Conservation (phyloP, 2,329 filamentous ascomycete species). For the Claviceps sp. region DNA sequence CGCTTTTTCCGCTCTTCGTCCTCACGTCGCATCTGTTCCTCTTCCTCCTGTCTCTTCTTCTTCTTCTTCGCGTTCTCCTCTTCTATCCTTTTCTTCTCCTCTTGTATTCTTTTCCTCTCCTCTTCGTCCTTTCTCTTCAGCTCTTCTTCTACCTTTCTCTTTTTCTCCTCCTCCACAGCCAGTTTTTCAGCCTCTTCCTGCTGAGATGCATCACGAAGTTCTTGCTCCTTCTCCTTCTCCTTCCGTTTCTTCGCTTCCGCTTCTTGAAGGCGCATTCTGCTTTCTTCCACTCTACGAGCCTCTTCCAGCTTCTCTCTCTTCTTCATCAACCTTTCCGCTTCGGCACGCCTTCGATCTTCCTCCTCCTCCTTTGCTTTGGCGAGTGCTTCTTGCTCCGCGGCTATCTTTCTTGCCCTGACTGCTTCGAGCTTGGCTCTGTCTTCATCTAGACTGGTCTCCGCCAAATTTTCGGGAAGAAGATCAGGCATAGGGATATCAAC, state of each 20-base stretch:
- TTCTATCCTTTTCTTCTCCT: conserved; percentile 21
- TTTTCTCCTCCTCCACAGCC: conserved; percentile 26
- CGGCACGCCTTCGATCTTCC: conserved; percentile 18
- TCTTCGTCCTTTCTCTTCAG: conserved; percentile 28
- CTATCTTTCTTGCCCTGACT: conserved; percentile 18
- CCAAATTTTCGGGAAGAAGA: conserved; percentile 19
- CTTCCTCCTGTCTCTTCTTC: conserved; percentile 9
- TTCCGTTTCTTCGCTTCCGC: conserved; percentile 24
- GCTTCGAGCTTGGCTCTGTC: conserved; percentile 11
- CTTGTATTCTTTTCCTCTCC: conserved; percentile 22
- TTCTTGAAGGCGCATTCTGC: conserved; percentile 16
- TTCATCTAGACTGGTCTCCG: conserved; percentile 10
- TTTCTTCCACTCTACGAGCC: conserved; percentile 18
- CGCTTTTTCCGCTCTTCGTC: conserved; percentile 29
- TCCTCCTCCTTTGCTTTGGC: conserved; percentile 10
- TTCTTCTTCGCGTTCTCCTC: background rate
- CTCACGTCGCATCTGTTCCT: conserved; percentile 25
- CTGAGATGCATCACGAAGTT: conserved; percentile 20
- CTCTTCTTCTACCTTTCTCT: conserved; percentile 33
- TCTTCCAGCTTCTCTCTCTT: conserved; percentile 16
- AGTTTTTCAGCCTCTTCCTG: conserved; percentile 22
- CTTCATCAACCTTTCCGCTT: conserved; percentile 24
- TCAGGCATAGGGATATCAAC: conserved; percentile 43
- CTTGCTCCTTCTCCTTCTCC: conserved; percentile 17
- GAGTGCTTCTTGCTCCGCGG: conserved; percentile 22